Conservation (phyloP, 139 green algal genomes). For the Pycnococcus provasolii region DNA sequence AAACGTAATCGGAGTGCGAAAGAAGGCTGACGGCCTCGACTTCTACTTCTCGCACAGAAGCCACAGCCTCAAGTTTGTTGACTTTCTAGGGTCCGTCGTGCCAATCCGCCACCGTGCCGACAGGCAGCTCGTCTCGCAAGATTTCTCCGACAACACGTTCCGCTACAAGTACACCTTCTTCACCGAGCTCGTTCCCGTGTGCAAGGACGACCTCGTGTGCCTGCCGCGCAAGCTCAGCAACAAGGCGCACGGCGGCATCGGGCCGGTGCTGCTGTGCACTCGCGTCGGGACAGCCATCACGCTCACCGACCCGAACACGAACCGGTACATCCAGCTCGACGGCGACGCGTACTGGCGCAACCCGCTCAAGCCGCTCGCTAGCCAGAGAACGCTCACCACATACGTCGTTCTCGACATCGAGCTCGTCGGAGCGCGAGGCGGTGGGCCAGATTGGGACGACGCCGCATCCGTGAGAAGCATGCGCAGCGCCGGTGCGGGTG, state of each 20-base stretch:
- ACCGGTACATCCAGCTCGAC: conserved; percentile 60
- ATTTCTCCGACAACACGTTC: conserved; percentile 82
- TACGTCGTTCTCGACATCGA: conserved; percentile 91
- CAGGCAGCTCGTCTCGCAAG: conserved; percentile 95
- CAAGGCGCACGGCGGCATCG: conserved; percentile 56
- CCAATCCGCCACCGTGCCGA: conserved; percentile 48
- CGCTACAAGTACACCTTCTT: conserved; percentile 99
- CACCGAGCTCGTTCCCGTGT: conserved; percentile 77
- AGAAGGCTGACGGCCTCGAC: conserved; percentile 63
- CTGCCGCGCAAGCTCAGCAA: conserved; percentile 61
- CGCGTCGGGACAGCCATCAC: conserved; percentile 72
- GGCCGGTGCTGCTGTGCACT: conserved; percentile 75
- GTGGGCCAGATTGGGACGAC: neutral
- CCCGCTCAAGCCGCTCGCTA: conserved; percentile 53
- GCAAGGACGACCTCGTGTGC: conserved; percentile 88
- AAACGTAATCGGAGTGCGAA: conserved; percentile 60
- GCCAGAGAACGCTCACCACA: conserved; percentile 55
- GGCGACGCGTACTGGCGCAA: conserved; percentile 58
- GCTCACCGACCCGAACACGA: conserved; percentile 68
- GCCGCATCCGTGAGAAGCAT: neutral
- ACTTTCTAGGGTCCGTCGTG: conserved; percentile 72
- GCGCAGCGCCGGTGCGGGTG: neutral
- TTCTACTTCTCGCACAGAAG: conserved; percentile 82
- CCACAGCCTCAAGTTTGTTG: conserved; percentile 83
- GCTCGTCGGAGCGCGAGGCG: conserved; percentile 1